Percentiles rank a stretch among this genome's conserved stretches.
Evolutionary conservation across 352 stramenopile species (phyloP).

Genomic region (Phytophthora macrochlamydospora): DNA sequence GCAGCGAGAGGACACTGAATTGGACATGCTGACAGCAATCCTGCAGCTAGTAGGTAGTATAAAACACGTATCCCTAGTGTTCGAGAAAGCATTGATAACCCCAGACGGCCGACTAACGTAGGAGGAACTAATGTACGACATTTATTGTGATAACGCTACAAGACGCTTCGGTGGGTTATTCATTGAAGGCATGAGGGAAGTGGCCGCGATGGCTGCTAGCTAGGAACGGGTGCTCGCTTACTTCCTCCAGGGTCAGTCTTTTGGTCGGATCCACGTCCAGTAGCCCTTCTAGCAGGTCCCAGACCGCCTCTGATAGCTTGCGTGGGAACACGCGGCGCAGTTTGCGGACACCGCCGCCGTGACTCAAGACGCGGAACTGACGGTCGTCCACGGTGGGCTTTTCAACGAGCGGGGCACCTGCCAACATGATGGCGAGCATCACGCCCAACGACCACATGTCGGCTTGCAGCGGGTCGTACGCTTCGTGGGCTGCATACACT

Average conservation of each 20-base stretch:
- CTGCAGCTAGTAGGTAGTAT: neutral
- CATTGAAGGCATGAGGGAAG: neutral
- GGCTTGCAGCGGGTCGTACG: slow-evolving; percentile 49
- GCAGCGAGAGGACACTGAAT: neutral
- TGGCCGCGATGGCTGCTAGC: neutral
- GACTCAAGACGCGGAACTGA: slow-evolving; percentile 45
- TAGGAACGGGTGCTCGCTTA: slow-evolving; percentile 45
- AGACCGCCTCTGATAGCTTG: slow-evolving; percentile 27
- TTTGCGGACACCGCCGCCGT: slow-evolving; percentile 41
- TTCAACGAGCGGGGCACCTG: slow-evolving; percentile 51
- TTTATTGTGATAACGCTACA: slow-evolving; percentile 1
- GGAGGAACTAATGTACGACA: slow-evolving; percentile 14
- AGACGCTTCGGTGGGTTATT: neutral
- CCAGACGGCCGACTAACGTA: too few relatives aligned
- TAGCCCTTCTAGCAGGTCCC: slow-evolving; percentile 34
- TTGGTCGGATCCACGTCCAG: slow-evolving; percentile 35
- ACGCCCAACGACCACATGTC: slow-evolving; percentile 72
- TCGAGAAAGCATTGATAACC: too few relatives aligned
- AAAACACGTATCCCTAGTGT: neutral
- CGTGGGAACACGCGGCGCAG: slow-evolving; percentile 50
- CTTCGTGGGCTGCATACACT: slow-evolving; percentile 44
- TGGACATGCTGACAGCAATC: neutral
- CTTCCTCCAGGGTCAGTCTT: slow-evolving; percentile 45
- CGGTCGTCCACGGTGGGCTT: slow-evolving; percentile 39
- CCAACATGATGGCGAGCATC: slow-evolving; percentile 67